Evolutionary conservation across 2,329 filamentous ascomycete genomes (phyloP).

Genomic region (Penicillium sclerotigenum): DNA sequence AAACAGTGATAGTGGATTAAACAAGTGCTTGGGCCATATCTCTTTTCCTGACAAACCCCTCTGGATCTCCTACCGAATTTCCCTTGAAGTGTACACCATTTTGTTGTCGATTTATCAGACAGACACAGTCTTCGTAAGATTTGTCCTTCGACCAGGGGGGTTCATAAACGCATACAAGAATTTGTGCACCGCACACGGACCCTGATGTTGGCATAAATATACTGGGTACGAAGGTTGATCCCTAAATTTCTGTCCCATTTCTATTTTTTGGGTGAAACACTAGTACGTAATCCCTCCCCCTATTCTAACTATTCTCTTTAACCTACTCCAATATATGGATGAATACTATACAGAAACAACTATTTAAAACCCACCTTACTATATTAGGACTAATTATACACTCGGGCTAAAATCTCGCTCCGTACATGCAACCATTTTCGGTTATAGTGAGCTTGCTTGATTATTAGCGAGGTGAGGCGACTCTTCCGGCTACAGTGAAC

Average conservation of each 20-base stretch:
- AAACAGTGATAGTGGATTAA: conserved; percentile 18
- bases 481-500: no score
- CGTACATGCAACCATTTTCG: neutral
- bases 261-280: no score
- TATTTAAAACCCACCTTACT: no score
- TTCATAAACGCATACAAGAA: neutral
- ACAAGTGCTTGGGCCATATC: neutral
- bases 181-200: no score
- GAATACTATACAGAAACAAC: no score
- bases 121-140: neutral
- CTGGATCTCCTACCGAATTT: neutral
- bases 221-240: no score
- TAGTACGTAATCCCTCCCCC: no score
- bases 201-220: neutral
- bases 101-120: neutral
- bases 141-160: neutral
- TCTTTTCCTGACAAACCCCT: neutral
- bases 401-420: no score
- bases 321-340: no score
- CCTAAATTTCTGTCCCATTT: no score
- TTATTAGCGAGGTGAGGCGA: neutral
- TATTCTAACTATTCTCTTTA: no score
- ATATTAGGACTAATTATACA: no score
- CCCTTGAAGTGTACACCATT: neutral
- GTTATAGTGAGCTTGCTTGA: neutral